Evolutionary conservation across 495 filamentous ascomycete genomes (phyloP).

Genomic region (Tricharina praecox): DNA sequence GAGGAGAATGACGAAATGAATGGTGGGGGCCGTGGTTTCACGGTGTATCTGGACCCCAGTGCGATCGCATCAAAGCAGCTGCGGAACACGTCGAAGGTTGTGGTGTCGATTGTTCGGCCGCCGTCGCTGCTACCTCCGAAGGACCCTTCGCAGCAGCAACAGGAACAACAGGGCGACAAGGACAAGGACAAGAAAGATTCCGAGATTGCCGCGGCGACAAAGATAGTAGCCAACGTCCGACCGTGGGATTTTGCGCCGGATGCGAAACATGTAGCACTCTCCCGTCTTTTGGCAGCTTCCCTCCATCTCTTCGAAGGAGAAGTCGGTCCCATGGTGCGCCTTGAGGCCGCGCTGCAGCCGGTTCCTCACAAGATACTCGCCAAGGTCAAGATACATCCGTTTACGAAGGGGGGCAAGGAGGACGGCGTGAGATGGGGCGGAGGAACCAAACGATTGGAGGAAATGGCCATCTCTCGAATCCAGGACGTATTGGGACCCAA

Average conservation of each 20-base stretch:
- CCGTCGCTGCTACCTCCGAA: slow-evolving; percentile 56
- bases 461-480: slow-evolving; percentile 20
- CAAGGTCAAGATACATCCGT: slow-evolving; percentile 63
- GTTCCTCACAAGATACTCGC: slow-evolving; percentile 35
- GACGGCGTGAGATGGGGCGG: slow-evolving; percentile 72
- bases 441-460: slow-evolving; percentile 45
- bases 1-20: slow-evolving; percentile 46
- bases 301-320: slow-evolving; percentile 49
- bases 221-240: slow-evolving; percentile 55
- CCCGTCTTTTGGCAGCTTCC: slow-evolving; percentile 51
- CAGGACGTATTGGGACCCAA: slow-evolving; percentile 31
- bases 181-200: slow-evolving; percentile 29
- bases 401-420: slow-evolving; percentile 37
- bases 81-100: slow-evolving; percentile 53
- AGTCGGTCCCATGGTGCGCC: slow-evolving; percentile 71
- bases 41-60: slow-evolving; percentile 47
- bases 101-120: slow-evolving; percentile 63
- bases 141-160: slow-evolving; percentile 55
- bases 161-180: slow-evolving; percentile 43
- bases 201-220: slow-evolving; percentile 34
- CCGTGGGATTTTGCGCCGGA: slow-evolving; percentile 81
- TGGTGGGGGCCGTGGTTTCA: slow-evolving; percentile 41
- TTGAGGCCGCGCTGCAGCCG: slow-evolving; percentile 56
- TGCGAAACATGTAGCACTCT: slow-evolving; percentile 57
- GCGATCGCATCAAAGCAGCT: slow-evolving; percentile 49